Base-by-base conservation (phyloP, 768 basidiomycete species). In the Strobilomyces dryophilus region DNA sequence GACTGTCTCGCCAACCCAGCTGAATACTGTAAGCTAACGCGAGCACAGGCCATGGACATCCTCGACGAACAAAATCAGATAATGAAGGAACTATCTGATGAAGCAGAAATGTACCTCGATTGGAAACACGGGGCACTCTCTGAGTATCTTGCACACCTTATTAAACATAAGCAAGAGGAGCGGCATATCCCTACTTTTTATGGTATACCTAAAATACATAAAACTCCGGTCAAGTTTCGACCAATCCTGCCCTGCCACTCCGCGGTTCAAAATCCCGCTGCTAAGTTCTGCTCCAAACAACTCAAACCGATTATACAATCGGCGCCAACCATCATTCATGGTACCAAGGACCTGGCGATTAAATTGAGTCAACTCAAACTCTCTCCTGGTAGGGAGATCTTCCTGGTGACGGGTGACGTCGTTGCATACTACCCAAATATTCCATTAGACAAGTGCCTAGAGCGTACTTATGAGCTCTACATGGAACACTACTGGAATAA, bases 141-240 rank as follows among this genome's bases (percentile, higher is more conserved):
- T 17, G 35, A 36, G 14, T 36, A 15, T 15, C 14, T 36, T 12
- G 14, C 14, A 3, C 12, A 17, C 17, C 12, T 15, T 4, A 15
- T 36, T 15, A 36, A 12, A 4, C 2, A 2, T 6, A 31, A 14
- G 45, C 49, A 0, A 1, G 26, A 1, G 0, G 35, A 50, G 0
- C 52, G 56, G 15, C 5, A 41, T 4, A 18, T 58, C 2, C 57
- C 54, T 0, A 15, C 3, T 0, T 55, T 56, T n/a, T 59, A 59
- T 43, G 58, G 58, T 0, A 53, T 59, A 0, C 58, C 58, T 2
- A 59, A 59, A 12, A 59, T 59, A 4, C 58, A 59, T 31, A 59
- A 59, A 36, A 1, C n/a, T 4, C 58, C 52, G 0, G 52, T 56
- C 4, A 36, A 46, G 35, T 46, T 46, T 5, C 18, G 34, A 2